Evolutionary conservation across 78 protist genomes (phyloP).

Genomic region (Dictyostelium brefeldianum): DNA sequence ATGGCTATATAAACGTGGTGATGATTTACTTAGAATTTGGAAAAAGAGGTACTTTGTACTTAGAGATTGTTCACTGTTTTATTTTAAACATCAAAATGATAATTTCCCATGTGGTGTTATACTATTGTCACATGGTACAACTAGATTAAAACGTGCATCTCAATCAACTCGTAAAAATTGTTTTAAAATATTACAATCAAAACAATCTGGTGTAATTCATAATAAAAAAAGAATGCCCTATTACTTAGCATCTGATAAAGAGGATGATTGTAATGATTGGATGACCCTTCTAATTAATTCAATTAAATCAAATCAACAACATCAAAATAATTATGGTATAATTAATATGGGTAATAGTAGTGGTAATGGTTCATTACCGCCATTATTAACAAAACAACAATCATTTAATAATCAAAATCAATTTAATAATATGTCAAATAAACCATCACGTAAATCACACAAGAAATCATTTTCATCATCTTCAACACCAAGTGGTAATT

Average conservation of each 20-base stretch:
- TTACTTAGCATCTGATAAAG: slow-evolving; percentile 54
- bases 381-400: neutral
- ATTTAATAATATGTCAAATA: neutral
- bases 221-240: slow-evolving; percentile 34
- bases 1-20: slow-evolving; percentile 67
- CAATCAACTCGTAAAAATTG: slow-evolving; percentile 40
- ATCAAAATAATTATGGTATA: slow-evolving; percentile 14
- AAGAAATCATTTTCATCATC: slow-evolving; percentile 28
- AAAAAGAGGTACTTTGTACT: slow-evolving; percentile 71
- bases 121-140: neutral
- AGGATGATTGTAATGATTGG: slow-evolving; percentile 62
- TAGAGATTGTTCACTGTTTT: slow-evolving; percentile 46
- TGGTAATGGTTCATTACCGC: neutral
- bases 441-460: slow-evolving; percentile 12
- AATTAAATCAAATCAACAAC: slow-evolving; percentile 1
- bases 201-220: neutral
- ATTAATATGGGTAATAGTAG: neutral
- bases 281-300: neutral
- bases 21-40: slow-evolving; percentile 67
- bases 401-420: neutral
- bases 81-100: slow-evolving; percentile 63
- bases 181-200: slow-evolving; percentile 56
- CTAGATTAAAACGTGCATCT: slow-evolving; percentile 26
- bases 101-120: slow-evolving; percentile 75
- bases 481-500: neutral